Percentiles rank a stretch among this genome's conserved stretches.
phyloP scores from a whole-genome alignment of 495 filamentous ascomycete species.

The Trichoderma orchidacearum region DNA sequence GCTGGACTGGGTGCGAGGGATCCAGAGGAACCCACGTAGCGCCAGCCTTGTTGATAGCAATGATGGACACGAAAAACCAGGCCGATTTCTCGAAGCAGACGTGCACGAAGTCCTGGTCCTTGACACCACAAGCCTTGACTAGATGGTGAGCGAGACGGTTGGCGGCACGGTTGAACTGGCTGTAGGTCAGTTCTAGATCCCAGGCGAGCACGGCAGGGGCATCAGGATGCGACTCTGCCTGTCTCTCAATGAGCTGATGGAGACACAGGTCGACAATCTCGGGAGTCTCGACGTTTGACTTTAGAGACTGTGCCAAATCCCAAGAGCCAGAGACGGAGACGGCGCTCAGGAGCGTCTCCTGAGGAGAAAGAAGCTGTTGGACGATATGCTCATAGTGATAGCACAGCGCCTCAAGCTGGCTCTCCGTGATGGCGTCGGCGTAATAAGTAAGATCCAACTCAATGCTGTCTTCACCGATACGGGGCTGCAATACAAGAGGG shows the following conservation, averaged over 20 bases:
- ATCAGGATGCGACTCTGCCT: slow-evolving; percentile 6
- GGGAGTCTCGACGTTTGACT: background rate
- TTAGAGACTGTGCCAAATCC: background rate
- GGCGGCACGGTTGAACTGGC: slow-evolving; percentile 31
- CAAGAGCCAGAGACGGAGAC: background rate
- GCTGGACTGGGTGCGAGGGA: slow-evolving; percentile 34
- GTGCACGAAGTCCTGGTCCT: slow-evolving; percentile 37
- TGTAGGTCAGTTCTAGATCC: slow-evolving; percentile 42
- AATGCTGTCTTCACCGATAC: background rate
- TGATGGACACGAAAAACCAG: slow-evolving; percentile 32
- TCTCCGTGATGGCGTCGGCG: background rate
- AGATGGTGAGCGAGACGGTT: slow-evolving; percentile 29
- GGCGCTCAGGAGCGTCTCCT: background rate
- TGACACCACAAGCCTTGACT: slow-evolving; percentile 25
- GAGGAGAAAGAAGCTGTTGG: background rate
- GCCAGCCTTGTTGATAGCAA: slow-evolving; percentile 44
- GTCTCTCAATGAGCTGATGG: slow-evolving; percentile 13
- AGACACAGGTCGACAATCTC: slow-evolving; percentile 11
- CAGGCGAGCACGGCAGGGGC: slow-evolving; percentile 21
- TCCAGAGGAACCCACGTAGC: slow-evolving; percentile 45
- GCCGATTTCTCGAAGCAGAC: slow-evolving; percentile 44
- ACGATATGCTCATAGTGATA: background rate
- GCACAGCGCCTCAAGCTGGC: background rate
- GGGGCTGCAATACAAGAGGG: background rate
- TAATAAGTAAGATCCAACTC: background rate